phyloP scores from a whole-genome alignment of 345 rosid species.

The Leavenworthia alabamica region DNA sequence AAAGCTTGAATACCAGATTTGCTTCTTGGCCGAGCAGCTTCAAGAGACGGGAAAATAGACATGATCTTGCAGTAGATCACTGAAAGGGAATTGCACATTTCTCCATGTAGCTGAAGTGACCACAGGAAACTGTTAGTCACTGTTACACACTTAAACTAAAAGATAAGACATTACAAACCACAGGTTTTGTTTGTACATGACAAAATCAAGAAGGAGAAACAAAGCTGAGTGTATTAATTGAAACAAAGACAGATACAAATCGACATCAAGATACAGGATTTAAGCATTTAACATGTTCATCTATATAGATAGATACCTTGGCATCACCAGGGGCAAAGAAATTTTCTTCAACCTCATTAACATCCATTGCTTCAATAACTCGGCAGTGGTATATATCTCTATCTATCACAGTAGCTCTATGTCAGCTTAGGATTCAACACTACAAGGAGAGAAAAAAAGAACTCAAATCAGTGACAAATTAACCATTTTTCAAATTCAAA shows the following conservation, averaged over 20 bases:
- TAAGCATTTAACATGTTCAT: not conserved
- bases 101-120: conserved; percentile 92
- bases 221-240: not conserved
- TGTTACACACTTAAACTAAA: conserved; percentile 5
- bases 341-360: conserved; percentile 75
- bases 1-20: conserved; percentile 92
- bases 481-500: not conserved
- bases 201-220: not conserved
- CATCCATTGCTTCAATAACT: conserved; percentile 55
- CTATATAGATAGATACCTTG: conserved; percentile 77
- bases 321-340: conserved; percentile 86
- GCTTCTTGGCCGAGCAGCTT: conserved; percentile 92
- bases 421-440: conserved; percentile 31
- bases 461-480: not conserved
- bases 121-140: conserved; percentile 3
- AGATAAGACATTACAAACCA: not conserved
- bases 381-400: conserved; percentile 27
- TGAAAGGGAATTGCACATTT: conserved; percentile 74
- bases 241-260: not conserved
- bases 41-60: conserved; percentile 76
- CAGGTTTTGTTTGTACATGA: not conserved
- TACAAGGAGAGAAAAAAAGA: conserved; percentile 8
- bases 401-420: too few species aligned
- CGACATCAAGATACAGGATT: not conserved
- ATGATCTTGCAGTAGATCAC: conserved; percentile 64